Evolutionary conservation across 257 asterid genomes (phyloP).

Genomic region (Craterostigma plantagineum): DNA sequence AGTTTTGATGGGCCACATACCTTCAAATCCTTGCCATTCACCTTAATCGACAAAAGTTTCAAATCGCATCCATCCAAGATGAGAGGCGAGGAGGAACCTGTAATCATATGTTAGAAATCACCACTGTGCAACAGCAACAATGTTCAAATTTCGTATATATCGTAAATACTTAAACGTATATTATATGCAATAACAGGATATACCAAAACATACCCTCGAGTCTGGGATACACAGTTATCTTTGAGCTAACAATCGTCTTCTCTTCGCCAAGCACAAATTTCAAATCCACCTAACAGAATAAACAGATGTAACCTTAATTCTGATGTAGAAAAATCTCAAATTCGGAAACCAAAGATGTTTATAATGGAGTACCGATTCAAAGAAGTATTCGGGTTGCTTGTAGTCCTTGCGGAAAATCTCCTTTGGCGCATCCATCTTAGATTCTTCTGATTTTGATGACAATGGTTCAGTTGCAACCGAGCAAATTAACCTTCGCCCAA

Average conservation of each 20-base stretch:
- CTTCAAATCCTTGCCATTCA: slow-evolving; percentile 58
- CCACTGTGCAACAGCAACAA: slow-evolving; percentile 6
- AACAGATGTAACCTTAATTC: neutral
- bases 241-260: slow-evolving; percentile 50
- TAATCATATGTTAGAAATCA: slow-evolving; percentile 5
- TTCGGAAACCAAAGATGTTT: neutral
- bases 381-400: slow-evolving; percentile 77
- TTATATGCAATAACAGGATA: too few species aligned
- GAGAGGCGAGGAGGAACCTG: slow-evolving; percentile 55
- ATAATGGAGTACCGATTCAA: slow-evolving; percentile 36
- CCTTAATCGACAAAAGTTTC: slow-evolving; percentile 50
- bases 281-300: slow-evolving; percentile 51
- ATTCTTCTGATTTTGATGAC: slow-evolving; percentile 48
- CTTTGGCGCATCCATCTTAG: slow-evolving; percentile 64
- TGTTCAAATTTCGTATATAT: too few species aligned
- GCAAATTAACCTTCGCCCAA: slow-evolving; percentile 42
- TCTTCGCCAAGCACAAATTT: slow-evolving; percentile 74
- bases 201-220: slow-evolving; percentile 46
- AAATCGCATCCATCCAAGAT: slow-evolving; percentile 74
- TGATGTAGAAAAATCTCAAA: neutral
- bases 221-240: slow-evolving; percentile 61
- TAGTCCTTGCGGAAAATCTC: slow-evolving; percentile 89
- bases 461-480: slow-evolving; percentile 63
- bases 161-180: too few species aligned
- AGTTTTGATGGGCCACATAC: slow-evolving; percentile 19